Evolutionary conservation across 2,329 filamentous ascomycete genomes (phyloP), one percentile per base, ranked within the genome.

Genomic region (Fusarium sp.): DNA sequence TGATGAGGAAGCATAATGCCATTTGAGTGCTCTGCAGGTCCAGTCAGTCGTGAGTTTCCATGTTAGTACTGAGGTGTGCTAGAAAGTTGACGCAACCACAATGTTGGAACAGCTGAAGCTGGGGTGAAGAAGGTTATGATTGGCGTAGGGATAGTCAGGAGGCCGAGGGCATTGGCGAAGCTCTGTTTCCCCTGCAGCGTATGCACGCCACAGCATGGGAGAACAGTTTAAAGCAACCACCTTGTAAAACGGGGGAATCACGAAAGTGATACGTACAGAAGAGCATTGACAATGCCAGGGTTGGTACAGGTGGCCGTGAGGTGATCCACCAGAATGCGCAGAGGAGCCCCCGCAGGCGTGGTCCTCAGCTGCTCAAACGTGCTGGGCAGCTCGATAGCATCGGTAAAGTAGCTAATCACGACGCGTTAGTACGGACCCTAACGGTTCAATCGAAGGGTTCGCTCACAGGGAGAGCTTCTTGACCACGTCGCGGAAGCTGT

Each of bases 341-440:
- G 86, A 75, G 85, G 90, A 71, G 86, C 87, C 2, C 91, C 91
- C 29, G 91, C 90, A 7, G 90, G 86, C 2, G 90, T 92, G 7
- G 91, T 92, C 57, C 92, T 87, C 10, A 95, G 85, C 81, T 94
- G 92, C 79, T 95, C 93, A 82, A 94, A 95, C 16, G 90, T 92
- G 79, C 90, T 89, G 18, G 93, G 92, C 54, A 91, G 83, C 61
- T 88, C 86, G 65, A 95, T 87, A 25, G 89, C 89, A 67, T 91
- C 88, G 67, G 88, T 85, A 70, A 94, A 88, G 79, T 89, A 93
- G 63, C 91, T 93, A 42, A 36, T 29, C 65, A 47, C 20, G 47
- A n/a, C n/a, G 68, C 60, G 40, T 67, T 54, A 70, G 69, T 35
- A 61, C 25, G 35, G 35, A 16, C 14, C 20, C 27, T 1, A 42